These are phyloP conservation scores for Penicillium parvum DNA, from an alignment of 495 filamentous ascomycete species.

Conservation along the genomic window DNA sequence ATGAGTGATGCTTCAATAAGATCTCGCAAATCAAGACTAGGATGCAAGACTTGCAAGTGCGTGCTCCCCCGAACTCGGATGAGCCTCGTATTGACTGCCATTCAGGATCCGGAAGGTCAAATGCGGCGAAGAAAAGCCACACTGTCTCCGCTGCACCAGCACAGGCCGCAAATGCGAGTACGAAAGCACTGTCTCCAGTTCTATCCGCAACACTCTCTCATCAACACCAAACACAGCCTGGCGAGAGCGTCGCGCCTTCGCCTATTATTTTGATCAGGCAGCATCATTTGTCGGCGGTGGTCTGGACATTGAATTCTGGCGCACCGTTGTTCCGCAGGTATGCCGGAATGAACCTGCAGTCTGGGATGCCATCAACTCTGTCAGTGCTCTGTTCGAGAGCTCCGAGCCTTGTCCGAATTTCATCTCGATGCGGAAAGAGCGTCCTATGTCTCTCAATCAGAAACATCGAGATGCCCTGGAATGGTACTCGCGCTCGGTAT, in stretches of 20 bases:
- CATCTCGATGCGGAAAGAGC: slow-evolving; percentile 4
- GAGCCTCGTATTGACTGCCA: slow-evolving; percentile 8
- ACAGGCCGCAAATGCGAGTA: slow-evolving; percentile 50
- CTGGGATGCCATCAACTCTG: slow-evolving; percentile 52
- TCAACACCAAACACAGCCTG: slow-evolving; percentile 24
- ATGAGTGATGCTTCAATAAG: too few species aligned
- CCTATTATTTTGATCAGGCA: slow-evolving; percentile 35
- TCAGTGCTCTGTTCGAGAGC: slow-evolving; percentile 51
- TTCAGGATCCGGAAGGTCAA: slow-evolving; percentile 49
- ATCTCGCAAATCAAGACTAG: slow-evolving; percentile 25
- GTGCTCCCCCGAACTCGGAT: background rate
- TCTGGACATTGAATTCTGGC: slow-evolving; percentile 54
- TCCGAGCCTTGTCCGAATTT: slow-evolving; percentile 18
- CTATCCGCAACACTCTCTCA: slow-evolving; percentile 16
- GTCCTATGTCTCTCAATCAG: slow-evolving; percentile 26
- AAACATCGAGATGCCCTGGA: slow-evolving; percentile 39
- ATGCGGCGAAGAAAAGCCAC: slow-evolving; percentile 53
- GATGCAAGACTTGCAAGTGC: slow-evolving; percentile 43
- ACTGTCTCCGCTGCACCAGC: slow-evolving; percentile 40
- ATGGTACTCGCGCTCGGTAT: slow-evolving; percentile 46
- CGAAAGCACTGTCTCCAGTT: slow-evolving; percentile 6
- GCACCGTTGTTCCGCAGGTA: slow-evolving; percentile 51
- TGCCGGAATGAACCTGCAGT: slow-evolving; percentile 54
- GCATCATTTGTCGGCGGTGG: slow-evolving; percentile 35
- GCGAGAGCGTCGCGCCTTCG: slow-evolving; percentile 39